A percentile compares a stretch with the other conserved stretches of the same genome.
These are phyloP conservation scores for Paradendryphiella salina DNA, from an alignment of 2,329 filamentous ascomycete genomes.

Conservation along the genomic window DNA sequence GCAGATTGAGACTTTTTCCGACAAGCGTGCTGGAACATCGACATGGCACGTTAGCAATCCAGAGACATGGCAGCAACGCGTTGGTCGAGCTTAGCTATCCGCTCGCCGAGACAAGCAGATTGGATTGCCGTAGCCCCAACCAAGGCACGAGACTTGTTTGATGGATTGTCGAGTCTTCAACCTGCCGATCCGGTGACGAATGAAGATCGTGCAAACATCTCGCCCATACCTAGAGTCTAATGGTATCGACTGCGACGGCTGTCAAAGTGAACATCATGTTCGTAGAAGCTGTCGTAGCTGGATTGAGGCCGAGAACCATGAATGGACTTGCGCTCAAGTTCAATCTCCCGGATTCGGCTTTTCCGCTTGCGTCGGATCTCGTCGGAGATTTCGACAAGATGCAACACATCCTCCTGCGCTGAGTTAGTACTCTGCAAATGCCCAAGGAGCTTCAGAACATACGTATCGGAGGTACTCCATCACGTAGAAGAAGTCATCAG, in stretches of 20 bases:
- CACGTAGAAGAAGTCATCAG: slow-evolving; percentile 85
- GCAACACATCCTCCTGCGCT: slow-evolving; percentile 78
- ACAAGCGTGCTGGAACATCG: slow-evolving; percentile 12
- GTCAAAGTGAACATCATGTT: slow-evolving; percentile 71
- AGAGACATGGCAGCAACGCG: slow-evolving; percentile 12
- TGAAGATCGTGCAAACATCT: slow-evolving; percentile 8
- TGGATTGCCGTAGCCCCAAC: slow-evolving; percentile 16
- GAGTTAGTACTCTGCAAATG: slow-evolving; percentile 15
- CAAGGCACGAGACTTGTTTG: slow-evolving; percentile 9
- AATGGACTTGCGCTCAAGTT: slow-evolving; percentile 62
- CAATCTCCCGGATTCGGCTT: slow-evolving; percentile 62
- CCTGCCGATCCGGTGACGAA: slow-evolving; percentile 5
- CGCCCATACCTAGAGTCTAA: slow-evolving; percentile 22
- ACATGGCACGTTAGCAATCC: neutral
- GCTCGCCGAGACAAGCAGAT: slow-evolving; percentile 21
- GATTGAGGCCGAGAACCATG: slow-evolving; percentile 50
- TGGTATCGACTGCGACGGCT: slow-evolving; percentile 45
- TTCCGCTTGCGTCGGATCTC: slow-evolving; percentile 71
- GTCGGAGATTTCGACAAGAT: slow-evolving; percentile 80
- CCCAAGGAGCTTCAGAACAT: slow-evolving; percentile 50
- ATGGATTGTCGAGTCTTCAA: slow-evolving; percentile 13
- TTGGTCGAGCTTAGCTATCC: slow-evolving; percentile 14
- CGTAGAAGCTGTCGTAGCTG: slow-evolving; percentile 66
- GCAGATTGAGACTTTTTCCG: slow-evolving; percentile 36
- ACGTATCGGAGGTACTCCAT: slow-evolving; percentile 89